Percentiles rank a stretch among this genome's conserved stretches.
Evolutionary conservation across 345 rosid genomes (phyloP).

Genomic region (Ceriops zippeliana): DNA sequence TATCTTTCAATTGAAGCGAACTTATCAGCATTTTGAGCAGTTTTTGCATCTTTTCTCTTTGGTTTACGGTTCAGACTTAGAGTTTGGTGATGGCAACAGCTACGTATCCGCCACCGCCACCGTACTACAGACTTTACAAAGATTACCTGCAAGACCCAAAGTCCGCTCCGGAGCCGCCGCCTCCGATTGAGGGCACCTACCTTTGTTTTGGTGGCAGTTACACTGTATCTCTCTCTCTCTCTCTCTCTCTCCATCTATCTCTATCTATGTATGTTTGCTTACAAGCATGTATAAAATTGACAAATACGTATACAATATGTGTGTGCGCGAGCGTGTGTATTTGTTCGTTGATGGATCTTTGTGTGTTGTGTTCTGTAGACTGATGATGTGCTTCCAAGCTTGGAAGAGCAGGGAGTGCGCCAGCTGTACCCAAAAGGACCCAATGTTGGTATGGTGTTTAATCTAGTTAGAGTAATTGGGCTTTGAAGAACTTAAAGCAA

Average conservation of each 20-base stretch:
- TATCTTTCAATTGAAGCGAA: background rate
- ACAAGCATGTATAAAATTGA: no score
- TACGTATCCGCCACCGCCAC: slow-evolving; percentile 90
- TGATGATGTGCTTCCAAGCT: slow-evolving; percentile 79
- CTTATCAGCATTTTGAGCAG: background rate
- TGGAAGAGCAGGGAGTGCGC: slow-evolving; percentile 86
- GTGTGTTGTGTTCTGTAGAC: slow-evolving; percentile 38
- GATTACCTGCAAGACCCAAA: slow-evolving; percentile 60
- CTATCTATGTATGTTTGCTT: background rate
- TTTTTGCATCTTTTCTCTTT: background rate
- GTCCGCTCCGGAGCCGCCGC: slow-evolving; percentile 76
- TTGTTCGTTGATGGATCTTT: background rate
- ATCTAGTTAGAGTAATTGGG: background rate
- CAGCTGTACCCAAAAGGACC: slow-evolving; percentile 73
- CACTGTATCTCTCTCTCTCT: slow-evolving; percentile 38
- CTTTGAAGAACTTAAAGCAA: no score
- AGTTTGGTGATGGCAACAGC: slow-evolving; percentile 67
- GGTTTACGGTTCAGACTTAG: background rate
- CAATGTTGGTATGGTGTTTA: slow-evolving; percentile 50
- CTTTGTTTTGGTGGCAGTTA: slow-evolving; percentile 64
- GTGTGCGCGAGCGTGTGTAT: background rate
- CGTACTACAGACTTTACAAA: slow-evolving; percentile 84
- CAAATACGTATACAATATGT: background rate
- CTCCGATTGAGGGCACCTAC: slow-evolving; percentile 78
- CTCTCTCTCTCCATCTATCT: background rate